Evolutionary conservation across 2,329 filamentous ascomycete genomes (phyloP).

Genomic region (Reticulascus tulasneorum): DNA sequence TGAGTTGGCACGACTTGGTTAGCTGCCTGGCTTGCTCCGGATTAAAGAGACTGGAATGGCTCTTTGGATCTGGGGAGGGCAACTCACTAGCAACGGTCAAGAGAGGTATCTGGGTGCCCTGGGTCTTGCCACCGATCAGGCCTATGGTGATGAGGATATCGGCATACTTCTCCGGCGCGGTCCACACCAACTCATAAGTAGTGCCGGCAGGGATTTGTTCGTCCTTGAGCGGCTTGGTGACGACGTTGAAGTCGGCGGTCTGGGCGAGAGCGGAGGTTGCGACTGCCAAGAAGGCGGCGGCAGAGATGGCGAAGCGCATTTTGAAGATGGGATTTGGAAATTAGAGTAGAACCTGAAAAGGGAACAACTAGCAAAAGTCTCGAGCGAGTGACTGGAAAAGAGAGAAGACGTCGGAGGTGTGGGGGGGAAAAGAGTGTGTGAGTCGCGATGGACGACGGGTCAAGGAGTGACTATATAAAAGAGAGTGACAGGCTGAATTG

Average conservation of each 20-base stretch:
- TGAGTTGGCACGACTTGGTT: no score
- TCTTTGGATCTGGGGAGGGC: background rate
- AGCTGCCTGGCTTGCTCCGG: no score
- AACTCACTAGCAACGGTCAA: slow-evolving; percentile 49
- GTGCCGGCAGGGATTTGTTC: slow-evolving; percentile 44
- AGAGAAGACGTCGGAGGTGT: slow-evolving; percentile 5
- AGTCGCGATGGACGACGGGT: slow-evolving; percentile 10
- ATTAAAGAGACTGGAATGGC: no score
- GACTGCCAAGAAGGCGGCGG: slow-evolving; percentile 48
- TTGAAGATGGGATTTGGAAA: slow-evolving; percentile 26
- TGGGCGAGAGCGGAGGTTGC: slow-evolving; percentile 49
- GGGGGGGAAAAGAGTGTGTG: slow-evolving; percentile 4
- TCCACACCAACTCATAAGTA: slow-evolving; percentile 49
- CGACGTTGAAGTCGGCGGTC: slow-evolving; percentile 51
- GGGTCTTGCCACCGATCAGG: slow-evolving; percentile 49
- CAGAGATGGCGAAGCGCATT: slow-evolving; percentile 50
- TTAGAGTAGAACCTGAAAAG: slow-evolving; percentile 9
- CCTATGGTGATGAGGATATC: slow-evolving; percentile 45
- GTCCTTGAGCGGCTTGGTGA: slow-evolving; percentile 42
- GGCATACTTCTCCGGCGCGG: slow-evolving; percentile 31
- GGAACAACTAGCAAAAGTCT: slow-evolving; percentile 6
- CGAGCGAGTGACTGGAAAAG: slow-evolving; percentile 12
- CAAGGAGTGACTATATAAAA: slow-evolving; percentile 15
- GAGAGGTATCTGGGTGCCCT: slow-evolving; percentile 36
- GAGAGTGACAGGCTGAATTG: slow-evolving; percentile 14